These are phyloP conservation scores for Jacaranda copaia DNA, from an alignment of 257 asterid species.

Conservation along the genomic window DNA sequence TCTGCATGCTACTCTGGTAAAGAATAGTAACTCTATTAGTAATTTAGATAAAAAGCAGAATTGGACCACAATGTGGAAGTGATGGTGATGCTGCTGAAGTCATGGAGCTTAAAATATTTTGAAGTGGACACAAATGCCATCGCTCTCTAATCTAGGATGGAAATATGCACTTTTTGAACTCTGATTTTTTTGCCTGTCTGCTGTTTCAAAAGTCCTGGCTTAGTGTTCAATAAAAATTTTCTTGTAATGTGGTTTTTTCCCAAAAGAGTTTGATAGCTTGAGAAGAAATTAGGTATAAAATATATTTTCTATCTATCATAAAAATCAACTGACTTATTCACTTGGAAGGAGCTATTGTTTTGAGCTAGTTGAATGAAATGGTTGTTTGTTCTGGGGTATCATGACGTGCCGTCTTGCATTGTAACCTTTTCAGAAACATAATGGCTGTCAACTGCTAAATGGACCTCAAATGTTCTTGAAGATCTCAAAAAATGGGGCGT, in stretches of 20 bases:
- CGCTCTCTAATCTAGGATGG: too few relatives aligned
- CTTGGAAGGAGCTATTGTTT: background rate
- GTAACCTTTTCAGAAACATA: background rate
- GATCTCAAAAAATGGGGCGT: slow-evolving; percentile 3
- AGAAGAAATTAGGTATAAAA: slow-evolving; percentile 5
- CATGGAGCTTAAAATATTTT: too few relatives aligned
- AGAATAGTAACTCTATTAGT: too few relatives aligned
- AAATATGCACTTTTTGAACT: too few relatives aligned
- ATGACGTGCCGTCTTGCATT: background rate
- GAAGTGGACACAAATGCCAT: too few relatives aligned
- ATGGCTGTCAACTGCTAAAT: background rate
- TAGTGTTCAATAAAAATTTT: background rate
- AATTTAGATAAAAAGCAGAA: too few relatives aligned
- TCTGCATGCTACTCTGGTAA: too few relatives aligned
- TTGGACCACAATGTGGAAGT: too few relatives aligned
- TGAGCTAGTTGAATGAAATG: background rate
- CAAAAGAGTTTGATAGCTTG: background rate
- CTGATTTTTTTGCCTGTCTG: too few relatives aligned
- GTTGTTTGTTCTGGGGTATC: background rate
- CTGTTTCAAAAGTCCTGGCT: background rate
- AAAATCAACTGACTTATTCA: background rate
- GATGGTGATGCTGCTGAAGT: too few relatives aligned
- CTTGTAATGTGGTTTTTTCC: too few relatives aligned
- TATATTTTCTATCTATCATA: background rate
- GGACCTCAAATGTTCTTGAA: slow-evolving; percentile 1